phyloP scores from a whole-genome alignment of 1,139 yeast species.

The Candida albicans region DNA sequence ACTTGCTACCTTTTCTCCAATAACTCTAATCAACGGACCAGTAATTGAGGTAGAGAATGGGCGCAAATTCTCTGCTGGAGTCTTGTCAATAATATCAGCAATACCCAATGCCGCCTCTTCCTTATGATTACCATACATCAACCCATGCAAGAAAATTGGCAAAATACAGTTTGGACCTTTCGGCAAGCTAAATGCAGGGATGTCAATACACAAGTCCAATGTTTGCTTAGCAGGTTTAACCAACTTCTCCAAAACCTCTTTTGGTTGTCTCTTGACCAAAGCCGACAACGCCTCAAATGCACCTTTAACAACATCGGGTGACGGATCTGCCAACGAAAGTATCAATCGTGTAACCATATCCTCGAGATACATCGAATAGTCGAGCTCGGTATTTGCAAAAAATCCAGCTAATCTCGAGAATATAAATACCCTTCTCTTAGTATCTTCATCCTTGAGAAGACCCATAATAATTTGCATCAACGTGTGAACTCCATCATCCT shows the following conservation, averaged over 20 bases:
- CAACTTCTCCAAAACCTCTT: slow-evolving; percentile 72
- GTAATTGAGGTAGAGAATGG: slow-evolving; percentile 92
- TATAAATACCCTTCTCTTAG: slow-evolving; percentile 63
- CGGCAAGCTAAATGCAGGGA: slow-evolving; percentile 77
- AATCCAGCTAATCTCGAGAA: slow-evolving; percentile 71
- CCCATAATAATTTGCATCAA: slow-evolving; percentile 78
- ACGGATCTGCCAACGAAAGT: slow-evolving; percentile 69
- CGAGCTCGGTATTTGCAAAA: slow-evolving; percentile 64
- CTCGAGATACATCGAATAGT: slow-evolving; percentile 69
- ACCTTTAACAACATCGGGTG: slow-evolving; percentile 61
- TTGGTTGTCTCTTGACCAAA: slow-evolving; percentile 68
- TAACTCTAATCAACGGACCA: slow-evolving; percentile 96
- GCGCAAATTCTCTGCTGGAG: slow-evolving; percentile 77
- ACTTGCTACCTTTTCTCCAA: slow-evolving; percentile 90
- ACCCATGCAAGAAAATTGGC: slow-evolving; percentile 91
- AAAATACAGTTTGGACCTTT: slow-evolving; percentile 86
- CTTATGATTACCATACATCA: slow-evolving; percentile 91
- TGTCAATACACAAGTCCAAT: slow-evolving; percentile 60
- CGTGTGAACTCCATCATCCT: slow-evolving; percentile 82
- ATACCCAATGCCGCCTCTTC: slow-evolving; percentile 87
- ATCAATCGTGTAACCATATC: slow-evolving; percentile 78
- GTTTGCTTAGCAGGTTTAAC: slow-evolving; percentile 80
- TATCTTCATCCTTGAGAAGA: slow-evolving; percentile 75
- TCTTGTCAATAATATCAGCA: slow-evolving; percentile 82
- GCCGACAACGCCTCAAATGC: slow-evolving; percentile 70